These are phyloP conservation scores for Rhypophila decipiens DNA, from an alignment of 495 filamentous ascomycete species.

Conservation along the genomic window DNA sequence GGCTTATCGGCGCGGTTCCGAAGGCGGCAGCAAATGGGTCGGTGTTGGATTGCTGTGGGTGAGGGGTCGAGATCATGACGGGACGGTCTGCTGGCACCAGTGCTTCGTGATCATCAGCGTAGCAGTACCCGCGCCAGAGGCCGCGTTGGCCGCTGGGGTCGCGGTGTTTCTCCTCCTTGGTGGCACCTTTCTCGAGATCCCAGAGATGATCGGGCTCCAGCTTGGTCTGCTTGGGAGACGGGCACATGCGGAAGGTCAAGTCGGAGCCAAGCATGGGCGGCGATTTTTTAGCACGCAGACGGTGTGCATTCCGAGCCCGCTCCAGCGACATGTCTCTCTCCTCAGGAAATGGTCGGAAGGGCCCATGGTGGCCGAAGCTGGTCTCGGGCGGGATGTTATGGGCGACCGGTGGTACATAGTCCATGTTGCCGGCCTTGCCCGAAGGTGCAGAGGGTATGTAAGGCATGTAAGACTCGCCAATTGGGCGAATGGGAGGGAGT, in stretches of 20 bases:
- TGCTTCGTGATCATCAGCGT: conserved; percentile 33
- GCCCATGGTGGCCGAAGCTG: conserved; percentile 22
- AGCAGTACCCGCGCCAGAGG: conserved; percentile 67
- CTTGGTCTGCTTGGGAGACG: conserved; percentile 72
- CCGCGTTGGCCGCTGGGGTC: conserved; percentile 41
- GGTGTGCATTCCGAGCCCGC: conserved; percentile 25
- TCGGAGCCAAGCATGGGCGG: conserved; percentile 84
- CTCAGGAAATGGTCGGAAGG: conserved; percentile 26
- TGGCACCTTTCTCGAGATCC: conserved; percentile 23
- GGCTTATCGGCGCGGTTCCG: conserved; percentile 11
- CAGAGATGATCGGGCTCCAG: conserved; percentile 58
- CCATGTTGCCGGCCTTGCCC: conserved; percentile 27
- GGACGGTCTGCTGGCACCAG: conserved; percentile 31
- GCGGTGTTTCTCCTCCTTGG: conserved; percentile 38
- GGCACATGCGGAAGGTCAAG: conserved; percentile 66
- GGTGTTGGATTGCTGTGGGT: conserved; percentile 12
- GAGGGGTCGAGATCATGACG: conserved; percentile 33
- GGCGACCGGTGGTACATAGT: conserved; percentile 20
- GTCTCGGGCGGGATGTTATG: conserved; percentile 24
- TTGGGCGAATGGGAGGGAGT: conserved; percentile 22
- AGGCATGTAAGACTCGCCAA: conserved; percentile 31
- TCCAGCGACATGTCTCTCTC: conserved; percentile 37
- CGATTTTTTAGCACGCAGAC: conserved; percentile 41
- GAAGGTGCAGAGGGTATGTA: conserved; percentile 30
- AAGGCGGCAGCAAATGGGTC: conserved; percentile 38